These are phyloP conservation scores for Abelmoschus esculentus DNA, from an alignment of 345 rosid species.

Conservation along the genomic window DNA sequence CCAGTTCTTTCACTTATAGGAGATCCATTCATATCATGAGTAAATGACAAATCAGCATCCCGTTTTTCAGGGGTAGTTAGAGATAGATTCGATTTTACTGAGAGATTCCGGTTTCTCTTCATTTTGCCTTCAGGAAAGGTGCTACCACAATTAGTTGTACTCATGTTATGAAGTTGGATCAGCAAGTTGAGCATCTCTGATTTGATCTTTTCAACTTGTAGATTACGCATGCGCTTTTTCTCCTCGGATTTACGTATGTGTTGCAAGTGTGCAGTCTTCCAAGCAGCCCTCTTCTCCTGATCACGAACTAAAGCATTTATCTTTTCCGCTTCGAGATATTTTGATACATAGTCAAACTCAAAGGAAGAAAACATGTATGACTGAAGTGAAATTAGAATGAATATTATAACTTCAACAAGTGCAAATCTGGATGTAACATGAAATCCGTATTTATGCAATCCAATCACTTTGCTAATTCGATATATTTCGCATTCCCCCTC, in stretches of 20 bases:
- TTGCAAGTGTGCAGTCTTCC: conserved; percentile 88
- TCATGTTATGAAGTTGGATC: conserved; percentile 63
- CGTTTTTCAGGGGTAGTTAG: conserved; percentile 24
- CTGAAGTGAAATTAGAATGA: conserved; percentile 81
- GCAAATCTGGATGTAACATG: conserved; percentile 84
- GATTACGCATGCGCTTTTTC: conserved; percentile 61
- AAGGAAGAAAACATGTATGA: conserved; percentile 83
- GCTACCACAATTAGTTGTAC: conserved; percentile 30
- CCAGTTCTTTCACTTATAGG: conserved; percentile 35
- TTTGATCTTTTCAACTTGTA: conserved; percentile 95
- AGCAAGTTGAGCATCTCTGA: conserved; percentile 94
- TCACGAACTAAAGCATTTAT: conserved; percentile 81
- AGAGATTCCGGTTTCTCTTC: conserved; percentile 42
- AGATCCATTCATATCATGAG: conserved; percentile 20
- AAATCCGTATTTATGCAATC: conserved; percentile 87
- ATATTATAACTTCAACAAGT: conserved; percentile 85
- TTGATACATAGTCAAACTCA: conserved; percentile 80
- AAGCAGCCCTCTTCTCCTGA: conserved; percentile 90
- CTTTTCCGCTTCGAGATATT: conserved; percentile 92
- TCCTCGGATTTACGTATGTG: conserved; percentile 79
- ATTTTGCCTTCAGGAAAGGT: conserved; percentile 55
- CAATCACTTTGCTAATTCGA: conserved; percentile 68
- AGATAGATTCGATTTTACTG: not conserved
- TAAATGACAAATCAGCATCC: conserved; percentile 29
- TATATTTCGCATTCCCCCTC: conserved; percentile 44